These are phyloP conservation scores for Salinomyces thailandicus DNA, from an alignment of 2,329 filamentous ascomycete species.

Conservation along the genomic window DNA sequence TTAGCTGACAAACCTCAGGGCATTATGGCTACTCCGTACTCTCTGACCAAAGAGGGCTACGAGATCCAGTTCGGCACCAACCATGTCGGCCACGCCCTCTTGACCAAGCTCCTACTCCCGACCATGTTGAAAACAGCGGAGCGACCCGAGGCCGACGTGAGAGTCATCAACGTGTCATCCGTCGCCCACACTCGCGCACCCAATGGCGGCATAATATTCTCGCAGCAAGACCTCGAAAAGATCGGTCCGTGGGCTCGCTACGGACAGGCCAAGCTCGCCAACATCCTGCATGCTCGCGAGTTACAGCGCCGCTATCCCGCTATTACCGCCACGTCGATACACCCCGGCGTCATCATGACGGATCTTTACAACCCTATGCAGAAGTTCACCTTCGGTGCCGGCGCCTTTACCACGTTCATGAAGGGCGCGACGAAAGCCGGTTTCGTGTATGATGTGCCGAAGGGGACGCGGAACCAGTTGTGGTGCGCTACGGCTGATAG, in stretches of 20 bases:
- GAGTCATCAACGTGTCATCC: slow-evolving; percentile 34
- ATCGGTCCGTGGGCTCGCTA: slow-evolving; percentile 39
- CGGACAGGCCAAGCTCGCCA: slow-evolving; percentile 51
- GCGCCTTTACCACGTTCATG: slow-evolving; percentile 8
- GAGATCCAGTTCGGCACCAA: slow-evolving; percentile 8
- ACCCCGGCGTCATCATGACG: slow-evolving; percentile 56
- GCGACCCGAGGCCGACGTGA: slow-evolving; percentile 29
- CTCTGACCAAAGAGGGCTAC: slow-evolving; percentile 24
- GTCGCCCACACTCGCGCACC: slow-evolving; percentile 15
- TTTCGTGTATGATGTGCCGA: slow-evolving; percentile 10
- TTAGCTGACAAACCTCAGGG: background rate
- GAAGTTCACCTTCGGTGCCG: slow-evolving; percentile 7
- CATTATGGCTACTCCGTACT: slow-evolving; percentile 28
- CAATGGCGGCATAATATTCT: slow-evolving; percentile 1
- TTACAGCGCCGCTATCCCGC: slow-evolving; percentile 41
- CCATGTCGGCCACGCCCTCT: slow-evolving; percentile 34
- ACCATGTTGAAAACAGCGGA: slow-evolving; percentile 30
- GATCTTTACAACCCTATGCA: slow-evolving; percentile 32
- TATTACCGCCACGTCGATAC: slow-evolving; percentile 51
- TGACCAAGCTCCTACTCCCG: slow-evolving; percentile 27
- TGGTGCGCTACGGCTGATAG: slow-evolving; percentile 19
- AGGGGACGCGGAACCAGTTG: slow-evolving; percentile 19
- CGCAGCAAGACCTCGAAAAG: background rate
- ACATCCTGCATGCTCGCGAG: slow-evolving; percentile 43
- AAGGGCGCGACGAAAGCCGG: slow-evolving; percentile 2